Conservation (phyloP, 1,284 basidiomycete species). For the Pseudozyma sp. region DNA sequence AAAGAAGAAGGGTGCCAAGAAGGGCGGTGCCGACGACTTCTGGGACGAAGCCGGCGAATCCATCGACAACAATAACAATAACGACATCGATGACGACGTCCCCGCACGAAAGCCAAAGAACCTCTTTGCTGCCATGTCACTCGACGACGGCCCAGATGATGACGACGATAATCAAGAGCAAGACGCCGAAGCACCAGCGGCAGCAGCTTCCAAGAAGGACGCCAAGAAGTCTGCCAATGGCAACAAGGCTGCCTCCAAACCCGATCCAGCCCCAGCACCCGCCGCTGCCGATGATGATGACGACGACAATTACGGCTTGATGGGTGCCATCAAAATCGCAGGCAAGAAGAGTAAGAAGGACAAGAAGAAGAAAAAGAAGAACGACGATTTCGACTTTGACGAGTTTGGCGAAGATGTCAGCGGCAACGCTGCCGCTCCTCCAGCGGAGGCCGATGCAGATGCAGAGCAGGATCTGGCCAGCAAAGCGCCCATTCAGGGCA, state of each 20-base stretch:
- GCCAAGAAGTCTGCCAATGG: conserved; percentile 30
- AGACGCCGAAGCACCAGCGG: conserved; percentile 15
- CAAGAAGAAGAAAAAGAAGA: conserved; percentile 60
- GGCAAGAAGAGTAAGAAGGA: conserved; percentile 62
- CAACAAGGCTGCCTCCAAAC: conserved; percentile 23
- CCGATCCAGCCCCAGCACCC: conserved; percentile 24
- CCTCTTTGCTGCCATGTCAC: conserved; percentile 47
- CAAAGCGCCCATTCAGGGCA: conserved; percentile 52
- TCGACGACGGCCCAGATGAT: conserved; percentile 36
- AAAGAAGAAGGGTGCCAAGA: conserved; percentile 63
- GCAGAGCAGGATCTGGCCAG: conserved; percentile 24
- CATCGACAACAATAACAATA: conserved; percentile 33
- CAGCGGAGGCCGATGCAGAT: conserved; percentile 18
- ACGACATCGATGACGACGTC: conserved; percentile 22
- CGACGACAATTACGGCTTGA: conserved; percentile 56
- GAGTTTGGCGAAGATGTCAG: conserved; percentile 61
- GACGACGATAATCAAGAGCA: conserved; percentile 19
- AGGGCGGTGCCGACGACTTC: conserved; percentile 60
- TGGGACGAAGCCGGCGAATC: conserved; percentile 62
- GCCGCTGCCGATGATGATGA: conserved; percentile 43
- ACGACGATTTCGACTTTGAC: conserved; percentile 64
- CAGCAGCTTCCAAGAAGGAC: conserved; percentile 36
- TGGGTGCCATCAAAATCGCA: conserved; percentile 52
- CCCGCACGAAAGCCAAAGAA: conserved; percentile 34
- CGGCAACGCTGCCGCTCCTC: conserved; percentile 39